Evolutionary conservation across 2,329 filamentous ascomycete genomes (phyloP), one percentile per base, ranked within the genome.

Genomic region (Monosporascus sp.): DNA sequence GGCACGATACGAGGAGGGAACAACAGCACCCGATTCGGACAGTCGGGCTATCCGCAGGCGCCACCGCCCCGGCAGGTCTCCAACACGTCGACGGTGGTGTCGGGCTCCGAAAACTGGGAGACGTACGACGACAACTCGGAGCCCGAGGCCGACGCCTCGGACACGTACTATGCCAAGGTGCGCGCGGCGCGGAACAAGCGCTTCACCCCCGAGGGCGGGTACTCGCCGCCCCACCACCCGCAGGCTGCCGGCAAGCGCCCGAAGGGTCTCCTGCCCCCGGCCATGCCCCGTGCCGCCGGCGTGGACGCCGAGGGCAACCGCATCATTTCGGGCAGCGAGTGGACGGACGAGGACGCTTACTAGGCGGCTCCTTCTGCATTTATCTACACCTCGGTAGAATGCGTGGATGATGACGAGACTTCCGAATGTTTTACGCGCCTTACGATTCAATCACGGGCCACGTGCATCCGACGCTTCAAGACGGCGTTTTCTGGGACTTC

Each of bases 101-200:
- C 89, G 5, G 90, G 89, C 1, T 96, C 90, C 3, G 93, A 97
- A 72, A 97, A 97, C 69, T 97, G 93, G 93, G 93, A 97, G 72
- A 96, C 92, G 9, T 97, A 94, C 64, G 92, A 94, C 62, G 90
- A 96, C 68, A 84, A 81, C 60, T 90, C 87, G 56, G 87, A 90
- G 64, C 83, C 86, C 0, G 88, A 90, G 63, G 78, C 80, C 24
- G 91, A 96, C 67, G 82, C 81, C 0, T 86, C 85, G 4, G 89
- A 94, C 56, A 79, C 83, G 9, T 95, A 96, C 70, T 90, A 90
- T 65, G 87, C 89, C 59, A 90, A 89, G 70, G 74, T 92, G 51
- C 81, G 87, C 53, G 85, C 86, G 35, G 80, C 86, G 6, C 81
- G 83, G 37, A 79, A 79, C 60, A 92, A 90, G 73, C 80, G 87